A percentile compares a stretch with the other conserved stretches of the same genome.
Conservation (phyloP, 2,329 filamentous ascomycete species). For the Coniochaeta pulveracea region DNA sequence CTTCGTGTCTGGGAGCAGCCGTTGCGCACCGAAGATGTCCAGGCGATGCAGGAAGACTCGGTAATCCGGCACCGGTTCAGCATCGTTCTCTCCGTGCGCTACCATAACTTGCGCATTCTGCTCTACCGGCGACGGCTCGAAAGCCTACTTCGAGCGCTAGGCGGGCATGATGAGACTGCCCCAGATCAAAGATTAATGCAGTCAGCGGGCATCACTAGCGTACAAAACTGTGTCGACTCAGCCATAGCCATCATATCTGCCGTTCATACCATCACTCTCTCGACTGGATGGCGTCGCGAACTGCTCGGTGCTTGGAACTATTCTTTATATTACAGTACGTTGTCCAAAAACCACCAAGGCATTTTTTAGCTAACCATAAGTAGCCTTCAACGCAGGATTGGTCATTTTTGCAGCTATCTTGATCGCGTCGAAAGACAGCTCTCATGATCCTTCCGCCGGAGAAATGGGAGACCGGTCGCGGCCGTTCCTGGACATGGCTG, state of each 20-base stretch:
- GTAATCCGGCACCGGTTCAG: constrained; percentile 15
- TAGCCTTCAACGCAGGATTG: constrained; percentile 13
- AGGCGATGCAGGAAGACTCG: not conserved
- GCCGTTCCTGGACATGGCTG: constrained; percentile 6
- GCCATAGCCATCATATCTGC: constrained; percentile 14
- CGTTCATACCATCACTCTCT: constrained; percentile 9
- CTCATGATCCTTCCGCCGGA: not conserved
- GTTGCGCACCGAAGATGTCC: not conserved
- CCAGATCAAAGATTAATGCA: constrained; percentile 6
- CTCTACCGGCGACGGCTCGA: constrained; percentile 18
- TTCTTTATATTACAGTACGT: constrained; percentile 19
- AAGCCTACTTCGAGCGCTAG: constrained; percentile 8
- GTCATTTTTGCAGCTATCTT: constrained; percentile 7
- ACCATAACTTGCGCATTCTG: constrained; percentile 20
- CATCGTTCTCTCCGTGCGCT: constrained; percentile 24
- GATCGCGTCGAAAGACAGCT: not conserved
- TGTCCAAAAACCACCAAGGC: not conserved
- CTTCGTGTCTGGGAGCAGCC: not conserved
- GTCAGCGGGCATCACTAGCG: constrained; percentile 12
- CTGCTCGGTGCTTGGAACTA: constrained; percentile 21
- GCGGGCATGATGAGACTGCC: not conserved
- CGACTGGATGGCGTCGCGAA: constrained; percentile 6
- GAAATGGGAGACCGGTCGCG: constrained; percentile 3
- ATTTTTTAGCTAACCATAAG: not conserved
- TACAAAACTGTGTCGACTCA: constrained; percentile 11